Evolutionary conservation across 1,284 basidiomycete genomes (phyloP).

Genomic region (Fereydounia khargensis): DNA sequence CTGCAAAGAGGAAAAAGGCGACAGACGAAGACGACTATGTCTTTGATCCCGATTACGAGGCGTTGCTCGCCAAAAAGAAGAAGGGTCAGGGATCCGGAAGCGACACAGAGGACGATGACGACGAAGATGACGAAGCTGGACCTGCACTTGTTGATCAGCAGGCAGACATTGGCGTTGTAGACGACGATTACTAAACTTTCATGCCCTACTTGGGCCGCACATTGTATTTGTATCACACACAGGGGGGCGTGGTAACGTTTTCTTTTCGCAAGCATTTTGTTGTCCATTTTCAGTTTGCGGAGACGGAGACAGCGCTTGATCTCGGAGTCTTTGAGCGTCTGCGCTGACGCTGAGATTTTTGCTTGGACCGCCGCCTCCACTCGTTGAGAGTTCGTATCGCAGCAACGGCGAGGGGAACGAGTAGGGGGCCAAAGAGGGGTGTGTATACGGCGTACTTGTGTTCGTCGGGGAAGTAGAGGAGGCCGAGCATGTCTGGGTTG

Average conservation of each 20-base stretch:
- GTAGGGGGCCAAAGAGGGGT: slow-evolving; percentile 57
- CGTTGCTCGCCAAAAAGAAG: slow-evolving; percentile 17
- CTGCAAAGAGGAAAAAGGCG: slow-evolving; percentile 11
- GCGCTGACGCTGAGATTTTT: too few species aligned
- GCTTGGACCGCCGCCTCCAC: not conserved
- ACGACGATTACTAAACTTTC: not conserved
- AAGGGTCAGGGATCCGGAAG: slow-evolving; percentile 3
- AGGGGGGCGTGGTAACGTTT: too few species aligned
- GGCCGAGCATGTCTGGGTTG: slow-evolving; percentile 89
- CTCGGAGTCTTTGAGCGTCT: too few species aligned
- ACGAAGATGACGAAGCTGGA: not conserved
- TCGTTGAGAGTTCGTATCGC: slow-evolving; percentile 59
- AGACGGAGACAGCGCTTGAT: too few species aligned
- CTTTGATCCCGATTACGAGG: slow-evolving; percentile 28
- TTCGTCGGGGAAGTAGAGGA: slow-evolving; percentile 77
- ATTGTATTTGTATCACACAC: too few species aligned
- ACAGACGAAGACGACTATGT: slow-evolving; percentile 35
- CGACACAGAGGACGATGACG: not conserved
- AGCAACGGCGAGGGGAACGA: slow-evolving; percentile 76
- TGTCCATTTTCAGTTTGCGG: too few species aligned
- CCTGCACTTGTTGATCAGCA: not conserved
- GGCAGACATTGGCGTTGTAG: not conserved
- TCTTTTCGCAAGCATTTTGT: too few species aligned
- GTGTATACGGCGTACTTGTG: slow-evolving; percentile 58
- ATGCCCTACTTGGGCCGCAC: too few species aligned